Evolutionary conservation across 1,284 basidiomycete species (phyloP).

Genomic region (Entoloma clypeatum): DNA sequence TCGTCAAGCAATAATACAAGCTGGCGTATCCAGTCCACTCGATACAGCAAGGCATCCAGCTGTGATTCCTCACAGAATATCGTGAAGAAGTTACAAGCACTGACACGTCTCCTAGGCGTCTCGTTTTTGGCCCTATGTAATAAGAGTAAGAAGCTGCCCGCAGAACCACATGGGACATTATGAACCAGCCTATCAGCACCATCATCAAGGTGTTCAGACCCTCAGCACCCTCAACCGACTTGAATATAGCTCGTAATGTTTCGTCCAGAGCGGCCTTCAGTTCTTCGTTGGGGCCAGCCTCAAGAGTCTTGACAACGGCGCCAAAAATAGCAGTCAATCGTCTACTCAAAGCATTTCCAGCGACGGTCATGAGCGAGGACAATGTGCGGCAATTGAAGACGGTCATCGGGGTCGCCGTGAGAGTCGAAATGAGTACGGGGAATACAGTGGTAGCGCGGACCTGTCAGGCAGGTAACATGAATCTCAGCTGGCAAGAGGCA

Average conservation of each 20-base stretch:
- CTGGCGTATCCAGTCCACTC: slow-evolving; percentile 94
- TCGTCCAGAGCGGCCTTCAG: slow-evolving; percentile 70
- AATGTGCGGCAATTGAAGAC: slow-evolving; percentile 95
- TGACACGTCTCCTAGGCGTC: slow-evolving; percentile 67
- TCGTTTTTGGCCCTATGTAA: slow-evolving; percentile 72
- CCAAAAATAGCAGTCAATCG: slow-evolving; percentile 75
- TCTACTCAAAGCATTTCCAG: slow-evolving; percentile 85
- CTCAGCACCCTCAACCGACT: slow-evolving; percentile 78
- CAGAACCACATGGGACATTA: slow-evolving; percentile 9
- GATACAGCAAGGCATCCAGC: slow-evolving; percentile 79
- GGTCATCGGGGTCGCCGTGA: slow-evolving; percentile 88
- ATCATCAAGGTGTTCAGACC: slow-evolving; percentile 89
- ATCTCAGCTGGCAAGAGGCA: slow-evolving; percentile 4
- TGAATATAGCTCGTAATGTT: slow-evolving; percentile 70
- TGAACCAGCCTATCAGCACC: slow-evolving; percentile 84
- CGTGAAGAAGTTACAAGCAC: slow-evolving; percentile 74
- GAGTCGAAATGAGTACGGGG: slow-evolving; percentile 95
- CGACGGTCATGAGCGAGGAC: slow-evolving; percentile 88
- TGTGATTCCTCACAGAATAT: slow-evolving; percentile 81
- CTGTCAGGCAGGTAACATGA: too few relatives aligned
- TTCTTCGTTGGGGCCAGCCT: slow-evolving; percentile 68
- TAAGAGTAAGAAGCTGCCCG: slow-evolving; percentile 10
- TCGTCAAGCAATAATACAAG: slow-evolving; percentile 88
- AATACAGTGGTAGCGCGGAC: slow-evolving; percentile 92
- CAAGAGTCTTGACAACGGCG: slow-evolving; percentile 70